Evolutionary conservation across 352 stramenopile species (phyloP), one percentile per base, ranked within the genome.

Genomic region (Globisporangium spiculum): DNA sequence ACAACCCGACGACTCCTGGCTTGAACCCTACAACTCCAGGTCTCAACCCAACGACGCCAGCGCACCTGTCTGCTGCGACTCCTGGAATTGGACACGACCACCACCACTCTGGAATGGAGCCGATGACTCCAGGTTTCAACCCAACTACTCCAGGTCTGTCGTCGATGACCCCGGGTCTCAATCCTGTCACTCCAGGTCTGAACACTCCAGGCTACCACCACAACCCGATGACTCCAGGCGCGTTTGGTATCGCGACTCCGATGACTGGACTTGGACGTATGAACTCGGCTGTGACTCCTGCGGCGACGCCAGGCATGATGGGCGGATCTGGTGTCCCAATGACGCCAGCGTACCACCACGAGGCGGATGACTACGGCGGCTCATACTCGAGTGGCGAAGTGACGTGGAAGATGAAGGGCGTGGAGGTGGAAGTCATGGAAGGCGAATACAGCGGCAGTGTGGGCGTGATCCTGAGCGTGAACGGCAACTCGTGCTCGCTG

Each of bases 391-490:
- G 55, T 41, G 82, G 83, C 60, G 87, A 96, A 71, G 82, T 91
- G 52, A 93, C 87, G 18, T 96, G 89, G 89, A 94, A 92, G 77
- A 94, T 89, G 79, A 94, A 91, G 75, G 84, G 87, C 34, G 89
- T 96, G 27, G 89, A 95, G 60, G 87, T 95, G 46, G 83, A 94
- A 57, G 86, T 95, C 30, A 70, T 86, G 10, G 66, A 72, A 52
- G 88, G 86, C 41, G 87, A 95, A 53, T 77, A 90, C 66, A 79
- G 75, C 41, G 80, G 82, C 50, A 91, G 80, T 41, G 70, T 94
- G 46, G 89, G 89, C 18, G 83, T 90, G 46, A 96, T 96, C 72
- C 82, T 76, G 61, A 90, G 75, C 32, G 81, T 96, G 53, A 88
- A 63, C 41, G 78, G 85, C 41, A 78, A 79, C 60, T 89, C 87